phyloP scores from a whole-genome alignment of 371 early-diverging fungal species.

The Zopfochytrium polystomum region DNA sequence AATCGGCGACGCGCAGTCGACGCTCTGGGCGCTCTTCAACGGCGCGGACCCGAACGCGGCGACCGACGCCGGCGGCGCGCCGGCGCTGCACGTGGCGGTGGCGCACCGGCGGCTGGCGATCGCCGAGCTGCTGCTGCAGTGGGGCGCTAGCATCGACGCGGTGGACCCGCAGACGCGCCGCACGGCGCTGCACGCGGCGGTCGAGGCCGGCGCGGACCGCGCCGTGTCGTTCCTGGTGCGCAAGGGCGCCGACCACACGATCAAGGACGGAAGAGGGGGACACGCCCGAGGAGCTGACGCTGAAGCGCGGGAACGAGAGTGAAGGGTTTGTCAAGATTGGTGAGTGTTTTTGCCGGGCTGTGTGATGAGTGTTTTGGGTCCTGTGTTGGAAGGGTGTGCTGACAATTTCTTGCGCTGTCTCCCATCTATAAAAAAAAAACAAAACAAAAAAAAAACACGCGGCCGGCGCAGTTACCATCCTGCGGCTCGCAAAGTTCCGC shows the following conservation, averaged over 20 bases:
- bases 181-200: constrained; percentile 77
- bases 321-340: constrained; percentile 18
- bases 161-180: constrained; percentile 61
- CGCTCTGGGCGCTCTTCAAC: constrained; percentile 60
- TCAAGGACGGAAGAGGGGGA: constrained; percentile 52
- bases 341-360: constrained; percentile 3
- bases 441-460: too few relatives aligned
- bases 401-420: not conserved
- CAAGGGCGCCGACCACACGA: constrained; percentile 61
- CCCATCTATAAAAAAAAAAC: too few relatives aligned
- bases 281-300: constrained; percentile 71
- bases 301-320: constrained; percentile 37
- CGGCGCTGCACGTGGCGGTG: constrained; percentile 59
- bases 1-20: constrained; percentile 54
- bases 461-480: constrained; percentile 14
- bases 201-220: constrained; percentile 61
- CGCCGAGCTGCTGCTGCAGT: constrained; percentile 68
- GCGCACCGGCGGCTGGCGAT: constrained; percentile 53
- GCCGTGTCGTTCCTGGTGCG: constrained; percentile 64
- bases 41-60: constrained; percentile 79
- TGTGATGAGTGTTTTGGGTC: not conserved
- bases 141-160: constrained; percentile 64
- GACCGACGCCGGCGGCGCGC: constrained; percentile 31
- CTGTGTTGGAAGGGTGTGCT: not conserved
- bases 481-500: constrained; percentile 15